Base-by-base conservation (phyloP, 495 filamentous ascomycete genomes). In the Tuber melanosporum region DNA sequence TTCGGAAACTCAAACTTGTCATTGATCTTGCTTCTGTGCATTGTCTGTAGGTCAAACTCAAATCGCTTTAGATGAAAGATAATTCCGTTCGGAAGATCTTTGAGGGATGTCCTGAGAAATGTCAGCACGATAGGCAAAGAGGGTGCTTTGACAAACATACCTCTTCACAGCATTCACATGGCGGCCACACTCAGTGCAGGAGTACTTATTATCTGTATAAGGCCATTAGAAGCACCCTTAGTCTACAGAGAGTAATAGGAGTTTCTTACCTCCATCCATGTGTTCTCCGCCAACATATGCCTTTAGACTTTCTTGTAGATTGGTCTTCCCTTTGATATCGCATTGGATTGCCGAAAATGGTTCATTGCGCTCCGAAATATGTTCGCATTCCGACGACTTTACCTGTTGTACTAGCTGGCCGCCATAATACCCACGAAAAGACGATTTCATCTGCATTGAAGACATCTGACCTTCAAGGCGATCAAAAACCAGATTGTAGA, bases 31-130 rank as follows among this genome's bases (percentile, higher is more conserved):
- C 89, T 94, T 74, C 95, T 88, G 82, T 91, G 87, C 84, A 95
- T 89, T 3, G 90, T 91, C 71, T 93, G 89, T 81, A 98, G 86
- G 82, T 98, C 96, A 84, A 95, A 98, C 76, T 98, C 94, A 83
- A 99, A 99, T 36, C 95, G 89, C 84, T 99, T 99, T 71, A 99
- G 86, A 82, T 95, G 94, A 84, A 98, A 97, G 66, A 98, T 98
- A 36, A 99, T 86, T 82, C 96, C 94, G 82, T 99, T 90, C 0
- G 95, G 95, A 6, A 98, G 91, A 77, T 98, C 93, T 82, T 97
- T 97, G 75, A 99, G 85, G 80, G 94, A 98, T 17, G 94, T 91
- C 79, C 92, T 90, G 75, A 52, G 70, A 49, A 26, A 19, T 47
- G 74, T 76, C 49, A 85, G 81, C 80, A 77, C 66, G 71, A 71